These are phyloP conservation scores for Lotus japonicus DNA, from an alignment of 306 rosid species.

Conservation along the genomic window DNA sequence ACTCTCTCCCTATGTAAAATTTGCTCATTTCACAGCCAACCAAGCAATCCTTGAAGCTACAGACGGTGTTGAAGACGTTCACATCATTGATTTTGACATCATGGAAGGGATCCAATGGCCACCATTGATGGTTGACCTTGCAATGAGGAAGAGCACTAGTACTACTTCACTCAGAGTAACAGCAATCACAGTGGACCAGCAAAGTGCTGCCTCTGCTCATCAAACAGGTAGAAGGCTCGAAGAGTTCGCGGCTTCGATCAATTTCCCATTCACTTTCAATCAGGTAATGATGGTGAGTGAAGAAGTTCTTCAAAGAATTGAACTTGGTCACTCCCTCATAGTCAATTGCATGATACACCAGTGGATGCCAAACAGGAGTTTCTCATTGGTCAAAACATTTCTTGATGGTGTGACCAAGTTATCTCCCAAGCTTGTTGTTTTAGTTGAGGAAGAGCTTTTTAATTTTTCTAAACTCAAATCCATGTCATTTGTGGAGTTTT, in stretches of 20 bases:
- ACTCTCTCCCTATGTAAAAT: slow-evolving; percentile 57
- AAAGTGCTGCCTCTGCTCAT: slow-evolving; percentile 26
- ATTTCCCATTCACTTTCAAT: slow-evolving; percentile 40
- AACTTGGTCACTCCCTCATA: slow-evolving; percentile 28
- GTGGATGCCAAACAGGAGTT: slow-evolving; percentile 40
- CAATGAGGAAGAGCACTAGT: slow-evolving; percentile 24
- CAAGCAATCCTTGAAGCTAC: slow-evolving; percentile 69
- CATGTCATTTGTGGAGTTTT: slow-evolving; percentile 64
- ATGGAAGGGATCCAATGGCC: slow-evolving; percentile 81
- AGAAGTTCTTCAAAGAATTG: slow-evolving; percentile 36
- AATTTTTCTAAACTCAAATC: slow-evolving; percentile 40
- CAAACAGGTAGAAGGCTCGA: slow-evolving; percentile 53
- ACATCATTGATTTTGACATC: slow-evolving; percentile 62
- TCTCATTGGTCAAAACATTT: slow-evolving; percentile 33
- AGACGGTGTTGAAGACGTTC: slow-evolving; percentile 33
- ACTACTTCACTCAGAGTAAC: slow-evolving; percentile 40
- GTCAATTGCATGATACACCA: slow-evolving; percentile 54
- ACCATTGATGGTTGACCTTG: slow-evolving; percentile 57
- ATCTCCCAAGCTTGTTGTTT: slow-evolving; percentile 48
- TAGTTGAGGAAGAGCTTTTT: slow-evolving; percentile 59
- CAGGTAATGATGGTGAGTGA: slow-evolving; percentile 26
- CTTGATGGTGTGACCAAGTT: slow-evolving; percentile 35
- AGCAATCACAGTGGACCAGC: slow-evolving; percentile 33
- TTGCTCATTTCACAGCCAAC: slow-evolving; percentile 67
- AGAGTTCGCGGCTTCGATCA: slow-evolving; percentile 55